Base-by-base conservation (phyloP, 257 asterid genomes). In the Vinca minor region DNA sequence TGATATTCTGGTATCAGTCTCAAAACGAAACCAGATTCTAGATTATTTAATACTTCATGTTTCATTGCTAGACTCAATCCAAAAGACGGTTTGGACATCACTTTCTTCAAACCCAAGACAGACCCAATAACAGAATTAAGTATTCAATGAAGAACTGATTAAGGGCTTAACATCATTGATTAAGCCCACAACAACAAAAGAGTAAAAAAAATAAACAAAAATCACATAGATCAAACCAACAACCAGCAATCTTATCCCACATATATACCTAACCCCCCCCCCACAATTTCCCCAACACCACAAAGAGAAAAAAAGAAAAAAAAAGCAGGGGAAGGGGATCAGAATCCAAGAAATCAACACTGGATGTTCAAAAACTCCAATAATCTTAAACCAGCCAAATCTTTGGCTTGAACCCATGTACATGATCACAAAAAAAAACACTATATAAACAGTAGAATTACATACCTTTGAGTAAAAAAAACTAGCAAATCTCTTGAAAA, bases 401-500 rank as follows among this genome's bases (percentile, higher is more conserved):
- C 6, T 29, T 56, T 15, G 17, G 15, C 41, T 29, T 56, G 41
- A 56, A 31, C 7, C 3, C 38, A 36, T 15, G 18, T 11, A 29
- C 25, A 17, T 17, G 6, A 17, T 14, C 59, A 14, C 38, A 26
- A 53, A 23, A 25, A 23, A 2, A 28, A 2, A 28, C 9, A 38
- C 42, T 4, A 1, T 34, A 26, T 28, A 4, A 6, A 13, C 20
- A 28, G 38, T 11, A 4, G 4, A 6, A 13, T 38, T 53, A 26
- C 10, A 21, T 31, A 52, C 62, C 68, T 49, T 35, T 1, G 17
- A 7, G 13, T 4, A 62, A 39, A 38, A 48, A 25, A n/a, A n/a
- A n/a, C n/a, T 12, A 41, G 21, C 18, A 18, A 62, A 70, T 41
- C 65, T 56, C 58, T 63, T 5, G 49, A 14, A 29, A 21, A 21